A percentile compares a stretch with the other conserved stretches of the same genome.
Evolutionary conservation across 306 rosid genomes (phyloP).

Genomic region (Sphenostylis stenocarpa): DNA sequence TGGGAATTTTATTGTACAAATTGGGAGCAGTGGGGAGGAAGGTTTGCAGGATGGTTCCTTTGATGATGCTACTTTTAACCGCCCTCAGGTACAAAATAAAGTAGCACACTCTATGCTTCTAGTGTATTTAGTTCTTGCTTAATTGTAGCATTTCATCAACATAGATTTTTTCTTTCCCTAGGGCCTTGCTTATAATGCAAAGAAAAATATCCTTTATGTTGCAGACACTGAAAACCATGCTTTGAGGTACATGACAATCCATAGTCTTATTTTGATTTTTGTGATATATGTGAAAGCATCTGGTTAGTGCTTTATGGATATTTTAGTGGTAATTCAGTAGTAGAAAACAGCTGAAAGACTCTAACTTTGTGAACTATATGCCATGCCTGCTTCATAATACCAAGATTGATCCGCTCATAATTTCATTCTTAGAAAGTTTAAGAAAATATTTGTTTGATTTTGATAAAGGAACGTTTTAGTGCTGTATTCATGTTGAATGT

Average conservation of each 20-base stretch:
- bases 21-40: constrained; percentile 95
- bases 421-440: background rate
- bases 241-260: constrained; percentile 60
- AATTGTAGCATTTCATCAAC: constrained; percentile 29
- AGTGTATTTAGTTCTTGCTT: constrained; percentile 15
- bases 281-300: constrained; percentile 13
- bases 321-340: constrained; percentile 16
- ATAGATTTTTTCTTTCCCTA: constrained; percentile 35
- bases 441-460: constrained; percentile 9
- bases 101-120: constrained; percentile 14
- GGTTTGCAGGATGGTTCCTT: constrained; percentile 87
- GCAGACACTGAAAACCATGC: constrained; percentile 99
- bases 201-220: constrained; percentile 81
- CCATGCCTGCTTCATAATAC: constrained; percentile 14
- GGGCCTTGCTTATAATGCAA: constrained; percentile 95
- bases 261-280: constrained; percentile 1
- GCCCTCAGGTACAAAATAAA: constrained; percentile 72
- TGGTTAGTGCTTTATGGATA: constrained; percentile 5
- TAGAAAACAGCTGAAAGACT: constrained; percentile 3
- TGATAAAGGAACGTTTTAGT: constrained; percentile 20
- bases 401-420: constrained; percentile 9
- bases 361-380: background rate
- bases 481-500: constrained; percentile 15
- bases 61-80: constrained; percentile 83
- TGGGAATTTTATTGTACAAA: constrained; percentile 79